phyloP scores from a whole-genome alignment of 2,329 filamentous ascomycete genomes.

The Xylariaceae sp. region DNA sequence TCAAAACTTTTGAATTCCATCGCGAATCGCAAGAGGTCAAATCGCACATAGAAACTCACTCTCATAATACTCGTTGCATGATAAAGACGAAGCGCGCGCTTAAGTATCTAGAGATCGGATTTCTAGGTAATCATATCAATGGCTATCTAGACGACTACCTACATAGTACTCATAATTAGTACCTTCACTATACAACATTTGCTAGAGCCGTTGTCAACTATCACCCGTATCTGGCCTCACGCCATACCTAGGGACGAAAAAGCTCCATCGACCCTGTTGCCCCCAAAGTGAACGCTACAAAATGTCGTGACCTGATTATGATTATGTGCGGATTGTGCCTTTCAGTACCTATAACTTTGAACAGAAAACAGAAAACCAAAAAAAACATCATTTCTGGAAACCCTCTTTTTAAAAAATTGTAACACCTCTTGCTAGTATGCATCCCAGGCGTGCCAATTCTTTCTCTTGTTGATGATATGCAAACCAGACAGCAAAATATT shows the following conservation, averaged over 20 bases:
- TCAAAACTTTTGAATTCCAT: too few relatives aligned
- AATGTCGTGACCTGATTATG: slow-evolving; percentile 16
- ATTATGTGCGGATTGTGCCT: slow-evolving; percentile 15
- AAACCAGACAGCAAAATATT: slow-evolving; percentile 1
- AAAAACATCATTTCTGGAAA: not conserved
- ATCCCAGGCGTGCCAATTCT: slow-evolving; percentile 9
- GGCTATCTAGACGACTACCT: too few relatives aligned
- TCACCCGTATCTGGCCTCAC: not conserved
- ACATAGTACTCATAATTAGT: too few relatives aligned
- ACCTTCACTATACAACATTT: too few relatives aligned
- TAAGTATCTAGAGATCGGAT: not conserved
- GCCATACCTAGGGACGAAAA: not conserved
- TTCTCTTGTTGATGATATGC: not conserved
- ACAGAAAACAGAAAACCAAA: not conserved
- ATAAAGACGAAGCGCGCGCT: not conserved
- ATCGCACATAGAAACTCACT: too few relatives aligned
- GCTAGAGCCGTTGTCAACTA: not conserved
- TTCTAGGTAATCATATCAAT: too few relatives aligned
- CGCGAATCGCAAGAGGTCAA: too few relatives aligned
- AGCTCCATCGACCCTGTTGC: not conserved
- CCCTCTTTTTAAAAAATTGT: slow-evolving; percentile 9
- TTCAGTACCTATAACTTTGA: slow-evolving; percentile 9
- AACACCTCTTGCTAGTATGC: slow-evolving; percentile 18
- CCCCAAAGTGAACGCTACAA: not conserved
- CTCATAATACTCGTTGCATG: too few relatives aligned